Evolutionary conservation across 2,329 filamentous ascomycete genomes (phyloP).

Genomic region (Neodidymelliopsis sp.): DNA sequence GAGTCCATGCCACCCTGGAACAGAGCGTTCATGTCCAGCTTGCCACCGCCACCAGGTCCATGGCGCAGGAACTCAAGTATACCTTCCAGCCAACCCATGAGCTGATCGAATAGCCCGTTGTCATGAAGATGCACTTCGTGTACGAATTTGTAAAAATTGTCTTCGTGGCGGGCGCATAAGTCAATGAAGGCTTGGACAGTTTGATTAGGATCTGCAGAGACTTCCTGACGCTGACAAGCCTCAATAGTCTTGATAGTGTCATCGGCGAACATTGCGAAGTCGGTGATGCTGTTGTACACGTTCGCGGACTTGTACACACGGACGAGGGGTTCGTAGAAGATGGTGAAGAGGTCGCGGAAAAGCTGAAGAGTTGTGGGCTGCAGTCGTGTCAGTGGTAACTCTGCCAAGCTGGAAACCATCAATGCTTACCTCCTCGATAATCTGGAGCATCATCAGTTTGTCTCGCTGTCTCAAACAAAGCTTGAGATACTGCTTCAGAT

Average conservation of each 20-base stretch:
- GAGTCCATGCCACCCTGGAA: constrained; percentile 80
- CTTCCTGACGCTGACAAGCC: constrained; percentile 74
- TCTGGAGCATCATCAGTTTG: constrained; percentile 94
- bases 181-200: constrained; percentile 99
- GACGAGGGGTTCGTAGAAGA: constrained; percentile 97
- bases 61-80: constrained; percentile 92
- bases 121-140: constrained; percentile 98
- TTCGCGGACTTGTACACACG: constrained; percentile 98
- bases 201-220: constrained; percentile 94
- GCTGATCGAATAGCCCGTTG: constrained; percentile 91
- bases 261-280: constrained; percentile 91
- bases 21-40: constrained; percentile 91
- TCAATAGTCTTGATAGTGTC: constrained; percentile 86
- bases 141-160: constrained; percentile 98
- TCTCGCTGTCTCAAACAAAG: constrained; percentile 89
- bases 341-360: constrained; percentile 94
- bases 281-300: constrained; percentile 95
- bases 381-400: constrained; percentile 23
- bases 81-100: constrained; percentile 97
- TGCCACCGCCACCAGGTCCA: constrained; percentile 79
- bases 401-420: background rate
- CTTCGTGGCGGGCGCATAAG: constrained; percentile 90
- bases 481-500: constrained; percentile 94
- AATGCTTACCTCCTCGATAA: constrained; percentile 78
- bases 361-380: constrained; percentile 91